phyloP scores from a whole-genome alignment of 177 flowering plant species.

The Vitis hybrid region DNA sequence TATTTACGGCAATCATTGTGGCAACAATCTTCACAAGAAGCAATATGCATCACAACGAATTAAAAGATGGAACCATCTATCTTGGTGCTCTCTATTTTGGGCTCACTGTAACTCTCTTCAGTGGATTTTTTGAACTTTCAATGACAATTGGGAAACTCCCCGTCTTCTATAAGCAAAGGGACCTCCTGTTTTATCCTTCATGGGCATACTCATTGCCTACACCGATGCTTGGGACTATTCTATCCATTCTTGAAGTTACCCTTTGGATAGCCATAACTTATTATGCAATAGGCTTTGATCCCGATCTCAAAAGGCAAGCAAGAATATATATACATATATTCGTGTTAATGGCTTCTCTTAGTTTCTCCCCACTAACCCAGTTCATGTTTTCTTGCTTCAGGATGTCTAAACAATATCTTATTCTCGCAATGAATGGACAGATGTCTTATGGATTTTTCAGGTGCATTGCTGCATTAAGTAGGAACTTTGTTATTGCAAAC shows the following conservation, averaged over 20 bases:
- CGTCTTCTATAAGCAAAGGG: constrained; percentile 69
- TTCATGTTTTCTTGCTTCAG: constrained; percentile 26
- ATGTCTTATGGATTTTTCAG: constrained; percentile 35
- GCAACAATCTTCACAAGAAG: constrained; percentile 46
- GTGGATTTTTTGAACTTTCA: constrained; percentile 52
- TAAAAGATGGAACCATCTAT: constrained; percentile 40
- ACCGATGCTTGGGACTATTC: constrained; percentile 48
- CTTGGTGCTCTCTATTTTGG: constrained; percentile 50
- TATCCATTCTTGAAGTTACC: constrained; percentile 44
- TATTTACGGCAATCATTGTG: constrained; percentile 23
- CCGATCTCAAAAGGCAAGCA: constrained; percentile 37
- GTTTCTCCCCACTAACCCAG: constrained; percentile 5
- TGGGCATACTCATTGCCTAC: constrained; percentile 67
- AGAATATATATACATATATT: too few relatives aligned
- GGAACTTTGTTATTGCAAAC: constrained; percentile 28
- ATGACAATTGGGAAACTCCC: constrained; percentile 54
- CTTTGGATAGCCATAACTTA: constrained; percentile 48
- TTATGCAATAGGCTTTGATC: constrained; percentile 53
- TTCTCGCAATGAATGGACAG: constrained; percentile 21
- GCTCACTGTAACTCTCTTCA: constrained; percentile 35
- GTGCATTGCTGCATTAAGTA: constrained; percentile 20
- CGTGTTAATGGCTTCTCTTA: background rate
- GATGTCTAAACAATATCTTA: constrained; percentile 20
- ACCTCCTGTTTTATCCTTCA: constrained; percentile 58
- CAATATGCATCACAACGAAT: constrained; percentile 28